Evolutionary conservation across 768 basidiomycete species (phyloP).

Genomic region (Paxillus involutus): DNA sequence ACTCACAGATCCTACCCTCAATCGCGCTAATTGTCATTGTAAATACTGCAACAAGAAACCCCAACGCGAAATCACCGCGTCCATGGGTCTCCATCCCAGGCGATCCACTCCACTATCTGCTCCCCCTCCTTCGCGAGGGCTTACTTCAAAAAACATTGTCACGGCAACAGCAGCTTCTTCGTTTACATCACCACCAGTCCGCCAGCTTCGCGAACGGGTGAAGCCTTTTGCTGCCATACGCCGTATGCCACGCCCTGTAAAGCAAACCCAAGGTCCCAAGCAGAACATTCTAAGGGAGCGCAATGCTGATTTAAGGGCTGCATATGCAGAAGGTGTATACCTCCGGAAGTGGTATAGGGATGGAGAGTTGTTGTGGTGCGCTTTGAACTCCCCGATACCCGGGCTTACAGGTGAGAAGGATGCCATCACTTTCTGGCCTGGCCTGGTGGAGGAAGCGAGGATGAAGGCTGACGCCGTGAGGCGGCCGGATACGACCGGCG

Average conservation of each 20-base stretch:
- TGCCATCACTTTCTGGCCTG: constrained; percentile 74
- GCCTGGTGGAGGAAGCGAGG: constrained; percentile 56
- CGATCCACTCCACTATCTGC: constrained; percentile 32
- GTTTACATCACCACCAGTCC: constrained; percentile 7
- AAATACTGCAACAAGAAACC: constrained; percentile 75
- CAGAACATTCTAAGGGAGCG: constrained; percentile 60
- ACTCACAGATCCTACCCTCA: constrained; percentile 48
- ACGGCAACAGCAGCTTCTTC: constrained; percentile 16
- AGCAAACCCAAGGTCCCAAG: constrained; percentile 37
- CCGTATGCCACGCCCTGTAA: constrained; percentile 35
- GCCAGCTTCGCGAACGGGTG: constrained; percentile 20
- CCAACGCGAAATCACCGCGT: constrained; percentile 68
- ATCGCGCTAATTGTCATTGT: constrained; percentile 59
- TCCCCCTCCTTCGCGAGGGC: constrained; percentile 22
- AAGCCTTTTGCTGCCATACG: constrained; percentile 44
- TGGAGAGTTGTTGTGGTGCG: constrained; percentile 73
- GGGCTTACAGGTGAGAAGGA: constrained; percentile 38
- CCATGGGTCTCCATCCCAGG: constrained; percentile 46
- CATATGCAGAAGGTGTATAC: constrained; percentile 45
- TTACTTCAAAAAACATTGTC: constrained; percentile 11
- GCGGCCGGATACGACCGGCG: constrained; percentile 8
- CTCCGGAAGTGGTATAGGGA: constrained; percentile 63
- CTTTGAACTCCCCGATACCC: constrained; percentile 49
- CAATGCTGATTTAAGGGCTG: constrained; percentile 60
- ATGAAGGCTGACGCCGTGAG: constrained; percentile 46